A percentile compares a stretch with the other conserved stretches of the same genome.
phyloP scores from a whole-genome alignment of 306 rosid species.

The Quercus alba region DNA sequence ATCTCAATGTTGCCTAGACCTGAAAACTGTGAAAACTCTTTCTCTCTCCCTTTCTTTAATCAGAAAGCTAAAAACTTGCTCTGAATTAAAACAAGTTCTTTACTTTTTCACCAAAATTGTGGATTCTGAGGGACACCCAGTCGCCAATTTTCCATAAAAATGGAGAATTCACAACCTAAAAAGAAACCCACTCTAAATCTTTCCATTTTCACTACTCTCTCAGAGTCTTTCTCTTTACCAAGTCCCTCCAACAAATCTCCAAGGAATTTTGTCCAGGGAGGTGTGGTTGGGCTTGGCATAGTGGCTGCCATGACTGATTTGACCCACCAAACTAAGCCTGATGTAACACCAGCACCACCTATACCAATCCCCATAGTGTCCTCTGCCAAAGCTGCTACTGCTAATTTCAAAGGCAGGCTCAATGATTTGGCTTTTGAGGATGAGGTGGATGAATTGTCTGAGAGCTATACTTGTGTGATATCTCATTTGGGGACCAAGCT shows the following conservation, averaged over 20 bases:
- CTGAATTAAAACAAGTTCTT: too few relatives aligned
- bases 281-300: slow-evolving; percentile 65
- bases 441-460: slow-evolving; percentile 44
- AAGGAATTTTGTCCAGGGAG: slow-evolving; percentile 40
- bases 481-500: slow-evolving; percentile 41
- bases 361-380: slow-evolving; percentile 59
- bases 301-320: slow-evolving; percentile 69
- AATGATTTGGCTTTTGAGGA: slow-evolving; percentile 14
- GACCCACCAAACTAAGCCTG: background rate
- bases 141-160: slow-evolving; percentile 9
- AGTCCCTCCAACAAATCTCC: slow-evolving; percentile 29
- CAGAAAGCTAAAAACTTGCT: background rate
- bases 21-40: background rate
- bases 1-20: slow-evolving; percentile 14
- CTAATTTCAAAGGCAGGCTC: slow-evolving; percentile 49
- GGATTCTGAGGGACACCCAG: slow-evolving; percentile 5
- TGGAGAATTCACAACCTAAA: slow-evolving; percentile 34
- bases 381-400: slow-evolving; percentile 60
- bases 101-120: background rate
- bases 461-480: slow-evolving; percentile 60
- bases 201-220: slow-evolving; percentile 42
- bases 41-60: background rate
- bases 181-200: slow-evolving; percentile 37
- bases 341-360: slow-evolving; percentile 23
- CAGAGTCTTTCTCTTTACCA: slow-evolving; percentile 35